These are phyloP conservation scores for Gloeophyllum trabeum DNA, from an alignment of 768 basidiomycete genomes.

Conservation along the genomic window DNA sequence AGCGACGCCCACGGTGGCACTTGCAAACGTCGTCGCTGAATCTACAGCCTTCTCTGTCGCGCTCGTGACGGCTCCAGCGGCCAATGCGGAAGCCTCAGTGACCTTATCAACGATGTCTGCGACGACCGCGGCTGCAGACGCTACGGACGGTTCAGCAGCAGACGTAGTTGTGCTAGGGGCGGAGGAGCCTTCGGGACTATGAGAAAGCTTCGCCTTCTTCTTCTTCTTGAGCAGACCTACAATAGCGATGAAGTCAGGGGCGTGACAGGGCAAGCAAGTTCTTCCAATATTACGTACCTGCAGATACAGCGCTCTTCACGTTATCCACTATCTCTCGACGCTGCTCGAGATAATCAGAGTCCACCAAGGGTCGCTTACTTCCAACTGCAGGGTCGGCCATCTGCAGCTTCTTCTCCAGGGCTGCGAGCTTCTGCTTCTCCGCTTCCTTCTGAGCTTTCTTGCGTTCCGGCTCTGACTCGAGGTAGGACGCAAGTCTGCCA, in stretches of 20 bases:
- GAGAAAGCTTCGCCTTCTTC: conserved; percentile 48
- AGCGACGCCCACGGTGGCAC: not conserved
- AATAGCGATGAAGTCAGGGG: not conserved
- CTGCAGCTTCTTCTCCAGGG: conserved; percentile 74
- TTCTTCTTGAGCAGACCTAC: conserved; percentile 64
- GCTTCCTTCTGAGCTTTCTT: conserved; percentile 70
- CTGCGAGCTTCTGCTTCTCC: conserved; percentile 73
- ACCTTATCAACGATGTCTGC: not conserved
- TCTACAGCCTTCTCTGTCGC: no score
- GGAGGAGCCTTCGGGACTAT: not conserved
- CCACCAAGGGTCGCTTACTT: conserved; percentile 85
- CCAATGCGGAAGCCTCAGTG: not conserved
- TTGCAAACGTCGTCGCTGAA: no score
- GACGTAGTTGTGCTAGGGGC: not conserved
- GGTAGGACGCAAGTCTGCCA: conserved; percentile 67
- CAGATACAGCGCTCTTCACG: conserved; percentile 83
- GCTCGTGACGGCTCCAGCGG: not conserved
- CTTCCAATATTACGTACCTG: conserved; percentile 38
- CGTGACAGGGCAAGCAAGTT: conserved; percentile 6
- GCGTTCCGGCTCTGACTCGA: conserved; percentile 76
- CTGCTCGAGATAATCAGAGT: conserved; percentile 86
- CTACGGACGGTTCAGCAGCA: not conserved
- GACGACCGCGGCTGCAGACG: not conserved
- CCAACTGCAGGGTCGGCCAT: conserved; percentile 50
- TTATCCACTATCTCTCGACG: conserved; percentile 83